phyloP scores from a whole-genome alignment of 148 eudicot species.

The Cornus florida region DNA sequence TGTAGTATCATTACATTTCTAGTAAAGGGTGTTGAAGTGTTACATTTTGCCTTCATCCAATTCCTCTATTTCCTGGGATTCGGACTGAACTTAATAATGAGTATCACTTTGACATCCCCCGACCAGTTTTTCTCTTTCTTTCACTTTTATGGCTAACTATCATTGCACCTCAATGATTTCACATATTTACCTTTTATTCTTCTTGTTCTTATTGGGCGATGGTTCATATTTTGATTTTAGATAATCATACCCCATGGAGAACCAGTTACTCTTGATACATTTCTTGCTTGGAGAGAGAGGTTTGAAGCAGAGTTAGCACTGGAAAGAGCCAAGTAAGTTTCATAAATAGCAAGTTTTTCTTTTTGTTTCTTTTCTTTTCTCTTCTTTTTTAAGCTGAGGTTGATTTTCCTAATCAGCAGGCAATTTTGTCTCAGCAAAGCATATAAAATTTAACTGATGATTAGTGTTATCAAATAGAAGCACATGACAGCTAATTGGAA shows the following conservation, averaged over 20 bases:
- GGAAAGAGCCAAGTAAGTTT: constrained; percentile 95
- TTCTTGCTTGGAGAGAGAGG: constrained; percentile 95
- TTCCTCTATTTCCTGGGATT: neutral
- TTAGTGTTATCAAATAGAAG: neutral
- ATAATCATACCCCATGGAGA: constrained; percentile 96
- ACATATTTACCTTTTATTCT: neutral
- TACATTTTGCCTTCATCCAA: neutral
- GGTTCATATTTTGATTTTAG: constrained; percentile 36
- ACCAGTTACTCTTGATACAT: constrained; percentile 89
- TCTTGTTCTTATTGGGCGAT: neutral
- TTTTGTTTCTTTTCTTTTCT: neutral
- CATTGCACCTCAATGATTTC: neutral
- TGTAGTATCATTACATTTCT: neutral
- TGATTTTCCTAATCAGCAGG: neutral
- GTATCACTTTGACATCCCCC: neutral
- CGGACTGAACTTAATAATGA: neutral
- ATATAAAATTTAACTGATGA: neutral
- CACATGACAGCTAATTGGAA: neutral
- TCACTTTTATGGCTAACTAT: neutral
- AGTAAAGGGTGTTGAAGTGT: neutral
- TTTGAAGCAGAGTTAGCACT: constrained; percentile 95
- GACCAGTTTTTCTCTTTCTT: neutral
- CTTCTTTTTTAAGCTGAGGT: neutral
- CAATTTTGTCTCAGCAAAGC: neutral
- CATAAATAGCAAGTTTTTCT: neutral